Conservation (phyloP, 208 protist species). For the Leishmania mexicana region DNA sequence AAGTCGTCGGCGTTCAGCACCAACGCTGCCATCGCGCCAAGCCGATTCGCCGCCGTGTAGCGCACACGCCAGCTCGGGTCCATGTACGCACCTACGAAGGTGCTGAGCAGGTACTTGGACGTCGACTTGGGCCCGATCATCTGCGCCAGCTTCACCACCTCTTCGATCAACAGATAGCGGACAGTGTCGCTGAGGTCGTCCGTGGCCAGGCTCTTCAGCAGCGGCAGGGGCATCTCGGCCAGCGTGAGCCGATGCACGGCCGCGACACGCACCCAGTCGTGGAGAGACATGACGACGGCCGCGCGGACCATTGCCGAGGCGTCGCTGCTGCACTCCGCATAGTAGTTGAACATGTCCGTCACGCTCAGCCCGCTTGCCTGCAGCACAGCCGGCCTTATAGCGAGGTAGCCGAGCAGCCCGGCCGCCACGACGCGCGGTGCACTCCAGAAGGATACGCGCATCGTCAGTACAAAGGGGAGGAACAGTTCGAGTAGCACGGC, state of each 20-base stretch:
- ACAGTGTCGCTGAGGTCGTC: constrained; percentile 80
- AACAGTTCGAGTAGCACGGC: constrained; percentile 47
- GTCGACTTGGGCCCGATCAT: constrained; percentile 53
- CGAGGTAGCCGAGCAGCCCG: constrained; percentile 55
- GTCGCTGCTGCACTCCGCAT: constrained; percentile 59
- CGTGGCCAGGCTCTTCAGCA: constrained; percentile 57
- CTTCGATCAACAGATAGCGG: constrained; percentile 57
- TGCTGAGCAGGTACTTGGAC: constrained; percentile 52
- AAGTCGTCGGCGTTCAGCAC: constrained; percentile 55
- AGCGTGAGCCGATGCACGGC: constrained; percentile 44
- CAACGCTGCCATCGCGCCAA: constrained; percentile 49
- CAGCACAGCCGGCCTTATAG: constrained; percentile 48
- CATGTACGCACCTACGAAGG: constrained; percentile 43
- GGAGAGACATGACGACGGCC: constrained; percentile 51
- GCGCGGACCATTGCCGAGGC: constrained; percentile 55
- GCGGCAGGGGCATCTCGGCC: constrained; percentile 66
- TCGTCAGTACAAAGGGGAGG: constrained; percentile 63
- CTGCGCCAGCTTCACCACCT: constrained; percentile 52
- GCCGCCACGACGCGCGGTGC: constrained; percentile 70
- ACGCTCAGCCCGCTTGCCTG: constrained; percentile 49
- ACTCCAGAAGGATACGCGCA: constrained; percentile 71
- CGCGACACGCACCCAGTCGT: constrained; percentile 69
- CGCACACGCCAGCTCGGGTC: constrained; percentile 84
- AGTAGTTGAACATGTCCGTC: constrained; percentile 68
- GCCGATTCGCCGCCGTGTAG: constrained; percentile 54